phyloP scores from a whole-genome alignment of 768 basidiomycete species.

The Trichaptum fuscoviolaceum region DNA sequence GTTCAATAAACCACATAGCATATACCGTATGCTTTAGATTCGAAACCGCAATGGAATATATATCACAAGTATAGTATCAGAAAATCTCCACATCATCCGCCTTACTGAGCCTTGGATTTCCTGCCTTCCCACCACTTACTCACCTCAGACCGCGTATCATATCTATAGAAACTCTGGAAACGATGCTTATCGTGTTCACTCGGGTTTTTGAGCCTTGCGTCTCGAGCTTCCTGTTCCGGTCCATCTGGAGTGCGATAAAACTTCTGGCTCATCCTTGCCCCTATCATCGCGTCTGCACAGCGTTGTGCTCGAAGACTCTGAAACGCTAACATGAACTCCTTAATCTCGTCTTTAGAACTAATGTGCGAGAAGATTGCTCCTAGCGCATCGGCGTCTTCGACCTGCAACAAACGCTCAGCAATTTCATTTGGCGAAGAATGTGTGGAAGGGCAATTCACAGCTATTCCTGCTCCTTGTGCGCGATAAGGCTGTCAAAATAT shows the following conservation, averaged over 20 bases:
- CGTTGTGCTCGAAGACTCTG: constrained; percentile 20
- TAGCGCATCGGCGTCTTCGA: constrained; percentile 26
- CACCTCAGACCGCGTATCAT: not conserved
- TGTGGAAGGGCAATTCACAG: constrained; percentile 4
- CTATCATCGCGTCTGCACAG: constrained; percentile 16
- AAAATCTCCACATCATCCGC: too few relatives aligned
- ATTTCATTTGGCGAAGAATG: too few relatives aligned
- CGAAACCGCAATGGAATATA: too few relatives aligned
- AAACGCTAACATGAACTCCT: constrained; percentile 21
- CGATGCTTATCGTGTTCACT: not conserved
- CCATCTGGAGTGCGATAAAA: constrained; percentile 24
- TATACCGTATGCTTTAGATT: too few relatives aligned
- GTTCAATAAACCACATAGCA: too few relatives aligned
- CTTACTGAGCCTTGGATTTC: not conserved
- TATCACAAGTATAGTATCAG: too few relatives aligned
- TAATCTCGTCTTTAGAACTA: constrained; percentile 16
- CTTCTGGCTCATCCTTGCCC: constrained; percentile 20
- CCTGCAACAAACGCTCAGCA: not conserved
- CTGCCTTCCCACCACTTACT: not conserved
- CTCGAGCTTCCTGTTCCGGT: constrained; percentile 20
- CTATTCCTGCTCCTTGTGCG: constrained; percentile 26
- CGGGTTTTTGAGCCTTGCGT: constrained; percentile 5
- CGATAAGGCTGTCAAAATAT: constrained; percentile 18
- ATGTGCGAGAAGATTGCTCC: constrained; percentile 25
- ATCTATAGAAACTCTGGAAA: not conserved